Conservation (phyloP, 768 basidiomycete species). For the Leucosporidium scottii region DNA sequence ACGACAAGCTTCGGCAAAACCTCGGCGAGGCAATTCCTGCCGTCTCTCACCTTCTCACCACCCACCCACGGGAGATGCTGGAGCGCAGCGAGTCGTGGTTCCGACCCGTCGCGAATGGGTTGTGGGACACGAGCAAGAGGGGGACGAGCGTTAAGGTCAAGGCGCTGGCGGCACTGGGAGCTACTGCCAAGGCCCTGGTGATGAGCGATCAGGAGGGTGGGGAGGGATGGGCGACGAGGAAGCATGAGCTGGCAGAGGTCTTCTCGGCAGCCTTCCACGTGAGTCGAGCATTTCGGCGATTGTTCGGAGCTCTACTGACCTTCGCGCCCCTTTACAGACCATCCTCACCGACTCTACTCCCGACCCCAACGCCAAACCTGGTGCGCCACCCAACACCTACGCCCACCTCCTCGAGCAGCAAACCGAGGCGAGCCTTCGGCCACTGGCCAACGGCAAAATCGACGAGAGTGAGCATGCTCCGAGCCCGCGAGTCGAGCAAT, state of each 20-base stretch:
- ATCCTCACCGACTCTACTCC: not conserved
- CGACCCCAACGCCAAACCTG: not conserved
- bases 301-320: too few relatives aligned
- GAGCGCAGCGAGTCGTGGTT: constrained; percentile 8
- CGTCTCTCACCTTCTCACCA: constrained; percentile 4
- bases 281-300: not conserved
- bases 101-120: not conserved
- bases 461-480: not conserved
- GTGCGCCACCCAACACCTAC: not conserved
- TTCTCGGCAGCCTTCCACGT: constrained; percentile 7
- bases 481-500: not conserved
- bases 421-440: not conserved
- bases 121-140: constrained; percentile 30
- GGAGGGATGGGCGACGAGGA: not conserved
- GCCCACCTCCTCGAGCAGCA: not conserved
- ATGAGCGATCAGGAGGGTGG: not conserved
- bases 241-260: not conserved
- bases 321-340: not conserved
- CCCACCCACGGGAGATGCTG: constrained; percentile 1
- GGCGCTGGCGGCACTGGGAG: constrained; percentile 7
- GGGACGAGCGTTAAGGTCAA: not conserved
- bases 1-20: constrained; percentile 9
- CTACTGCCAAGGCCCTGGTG: constrained; percentile 8
- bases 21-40: constrained; percentile 17
- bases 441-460: too few relatives aligned